Percentiles rank a stretch among this genome's conserved stretches.
Conservation (phyloP, 1,284 basidiomycete species). For the Cerrena zonata region DNA sequence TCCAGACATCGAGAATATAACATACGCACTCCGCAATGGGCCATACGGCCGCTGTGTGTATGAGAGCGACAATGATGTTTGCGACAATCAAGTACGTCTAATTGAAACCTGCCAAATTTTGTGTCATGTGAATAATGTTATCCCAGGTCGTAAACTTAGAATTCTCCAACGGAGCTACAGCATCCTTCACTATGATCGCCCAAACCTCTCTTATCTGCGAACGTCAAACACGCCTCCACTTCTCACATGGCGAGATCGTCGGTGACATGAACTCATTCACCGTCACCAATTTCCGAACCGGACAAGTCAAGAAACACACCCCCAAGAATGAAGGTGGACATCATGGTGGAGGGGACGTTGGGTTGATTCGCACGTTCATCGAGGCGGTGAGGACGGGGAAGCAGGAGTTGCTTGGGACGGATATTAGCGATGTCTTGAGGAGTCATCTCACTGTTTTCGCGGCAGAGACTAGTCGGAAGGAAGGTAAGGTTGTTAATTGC, state of each 20-base stretch:
- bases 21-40: conserved; percentile 33
- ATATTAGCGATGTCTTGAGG: conserved; percentile 62
- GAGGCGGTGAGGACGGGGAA: conserved; percentile 59
- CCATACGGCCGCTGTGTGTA: conserved; percentile 83
- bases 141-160: conserved; percentile 70
- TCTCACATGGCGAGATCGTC: conserved; percentile 76
- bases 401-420: conserved; percentile 62
- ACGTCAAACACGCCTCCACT: conserved; percentile 71
- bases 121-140: not conserved
- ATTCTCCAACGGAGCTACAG: conserved; percentile 69
- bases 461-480: conserved; percentile 67
- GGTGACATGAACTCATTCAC: conserved; percentile 75
- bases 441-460: conserved; percentile 83
- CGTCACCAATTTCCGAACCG: conserved; percentile 71
- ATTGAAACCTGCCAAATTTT: not conserved
- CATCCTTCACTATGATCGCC: conserved; percentile 78
- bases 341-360: conserved; percentile 78
- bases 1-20: conserved; percentile 73
- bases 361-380: conserved; percentile 67
- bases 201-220: conserved; percentile 65
- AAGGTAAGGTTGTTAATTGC: conserved; percentile 64
- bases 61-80: conserved; percentile 66
- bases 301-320: conserved; percentile 39
- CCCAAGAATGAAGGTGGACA: conserved; percentile 59
- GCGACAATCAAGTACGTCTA: conserved; percentile 22